Base-by-base conservation (phyloP, 164 flowering plant genomes). In the Cinnamomum chago region DNA sequence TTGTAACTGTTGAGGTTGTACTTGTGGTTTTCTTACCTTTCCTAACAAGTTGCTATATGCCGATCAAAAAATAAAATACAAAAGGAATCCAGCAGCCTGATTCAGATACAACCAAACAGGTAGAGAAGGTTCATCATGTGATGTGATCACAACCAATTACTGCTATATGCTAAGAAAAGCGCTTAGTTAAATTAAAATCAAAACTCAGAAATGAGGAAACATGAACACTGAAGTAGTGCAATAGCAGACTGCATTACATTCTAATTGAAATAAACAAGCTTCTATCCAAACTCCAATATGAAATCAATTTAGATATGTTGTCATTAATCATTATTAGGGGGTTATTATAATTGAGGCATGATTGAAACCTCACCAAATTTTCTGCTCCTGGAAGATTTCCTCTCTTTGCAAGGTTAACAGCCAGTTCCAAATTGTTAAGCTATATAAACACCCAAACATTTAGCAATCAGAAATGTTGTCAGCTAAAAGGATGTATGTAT, bases 371-470 rank as follows among this genome's bases (percentile, higher is more conserved):
- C 24, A 72, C 74, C 74, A 72, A 28, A 72, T 58, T 72, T 33
- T 72, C 74, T 55, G 74, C 67, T 73, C 98, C 98, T 72, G 98
- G 98, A 74, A 94, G 94, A 76, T 94, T 94, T 83, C 98, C 98
- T 84, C 97, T 91, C 87, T 91, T 94, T 25, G 98, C 98, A 72
- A 94, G 97, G 84, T 86, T 94, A 23, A 94, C 97, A 78, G 98
- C 98, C 78, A 94, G 91, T 83, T 92, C 83, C 73, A 80, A 75
- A 65, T 80, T 80, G 78, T 72, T 72, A 28, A 72, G 30, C 74
- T 72, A 66, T 33, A 71, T 20, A 72, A 62, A 30, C 66, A 58
- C 3, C 4, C 60, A 55, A 55, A 55, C 20, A 55, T 20, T 55
- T 55, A 55, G 60, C 12, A 27, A 17, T 70, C 50, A 70, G 58